Evolutionary conservation across 2,329 filamentous ascomycete genomes (phyloP).

Genomic region (Trichoderma citrinoviride): DNA sequence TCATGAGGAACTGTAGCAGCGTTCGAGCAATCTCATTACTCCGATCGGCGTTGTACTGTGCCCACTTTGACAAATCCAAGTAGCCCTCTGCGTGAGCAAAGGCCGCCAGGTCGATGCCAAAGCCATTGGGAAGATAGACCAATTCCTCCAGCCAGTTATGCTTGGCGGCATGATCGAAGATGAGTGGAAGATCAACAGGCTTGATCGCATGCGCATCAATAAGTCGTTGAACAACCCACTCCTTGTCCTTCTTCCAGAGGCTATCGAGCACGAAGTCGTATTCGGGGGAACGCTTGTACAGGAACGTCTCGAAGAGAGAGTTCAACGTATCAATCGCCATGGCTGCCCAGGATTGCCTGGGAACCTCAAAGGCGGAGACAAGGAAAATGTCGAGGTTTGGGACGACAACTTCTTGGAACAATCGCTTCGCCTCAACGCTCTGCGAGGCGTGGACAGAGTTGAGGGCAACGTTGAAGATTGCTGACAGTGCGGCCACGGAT

Average conservation of each 20-base stretch:
- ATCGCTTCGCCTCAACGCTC: slow-evolving; percentile 60
- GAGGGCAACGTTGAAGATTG: slow-evolving; percentile 64
- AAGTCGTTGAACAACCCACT: slow-evolving; percentile 80
- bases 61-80: slow-evolving; percentile 81
- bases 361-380: slow-evolving; percentile 72
- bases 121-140: slow-evolving; percentile 73
- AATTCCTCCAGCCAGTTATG: slow-evolving; percentile 83
- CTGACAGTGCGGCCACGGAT: slow-evolving; percentile 77
- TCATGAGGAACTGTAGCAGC: slow-evolving; percentile 75
- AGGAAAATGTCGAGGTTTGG: slow-evolving; percentile 77
- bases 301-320: slow-evolving; percentile 78
- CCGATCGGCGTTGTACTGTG: slow-evolving; percentile 66
- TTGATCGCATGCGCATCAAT: slow-evolving; percentile 78
- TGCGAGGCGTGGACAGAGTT: slow-evolving; percentile 60
- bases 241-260: slow-evolving; percentile 84
- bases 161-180: slow-evolving; percentile 65
- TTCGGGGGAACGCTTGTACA: slow-evolving; percentile 72
- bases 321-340: slow-evolving; percentile 73
- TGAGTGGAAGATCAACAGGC: slow-evolving; percentile 47
- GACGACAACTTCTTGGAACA: slow-evolving; percentile 65
- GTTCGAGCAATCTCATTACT: slow-evolving; percentile 66
- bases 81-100: slow-evolving; percentile 76
- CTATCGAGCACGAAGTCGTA: slow-evolving; percentile 89
- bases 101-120: slow-evolving; percentile 83
- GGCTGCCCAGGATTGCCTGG: slow-evolving; percentile 68